phyloP scores from a whole-genome alignment of 169 alveolate species.

The Eimeria sp. region DNA sequence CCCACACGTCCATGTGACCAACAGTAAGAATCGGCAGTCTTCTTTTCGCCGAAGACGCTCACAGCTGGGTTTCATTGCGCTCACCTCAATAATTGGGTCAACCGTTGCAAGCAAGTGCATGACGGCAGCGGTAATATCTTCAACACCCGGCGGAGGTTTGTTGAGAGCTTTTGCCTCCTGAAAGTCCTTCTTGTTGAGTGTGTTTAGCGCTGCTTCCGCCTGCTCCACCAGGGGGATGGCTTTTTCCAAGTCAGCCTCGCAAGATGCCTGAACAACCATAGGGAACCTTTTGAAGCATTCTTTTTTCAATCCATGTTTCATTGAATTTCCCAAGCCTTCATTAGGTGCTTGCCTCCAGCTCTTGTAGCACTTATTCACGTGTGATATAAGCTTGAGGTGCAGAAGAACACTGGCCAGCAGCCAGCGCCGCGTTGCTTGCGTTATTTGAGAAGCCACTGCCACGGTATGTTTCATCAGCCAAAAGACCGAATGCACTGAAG shows the following conservation, averaged over 20 bases:
- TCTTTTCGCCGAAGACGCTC: neutral
- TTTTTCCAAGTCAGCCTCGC: slow-evolving; percentile 94
- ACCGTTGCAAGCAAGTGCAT: slow-evolving; percentile 95
- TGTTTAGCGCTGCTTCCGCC: slow-evolving; percentile 94
- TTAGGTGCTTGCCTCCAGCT: neutral
- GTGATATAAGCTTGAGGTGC: neutral
- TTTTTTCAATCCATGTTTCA: neutral
- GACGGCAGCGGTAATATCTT: slow-evolving; percentile 95
- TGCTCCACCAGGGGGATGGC: slow-evolving; percentile 97
- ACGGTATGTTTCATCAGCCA: neutral
- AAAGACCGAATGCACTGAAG: neutral
- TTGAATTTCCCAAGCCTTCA: neutral
- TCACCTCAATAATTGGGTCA: slow-evolving; percentile 85
- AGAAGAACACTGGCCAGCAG: neutral
- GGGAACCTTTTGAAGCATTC: neutral
- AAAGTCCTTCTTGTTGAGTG: slow-evolving; percentile 96
- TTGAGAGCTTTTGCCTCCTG: slow-evolving; percentile 95
- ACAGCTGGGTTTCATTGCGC: neutral
- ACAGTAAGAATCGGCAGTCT: neutral
- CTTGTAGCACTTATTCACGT: neutral
- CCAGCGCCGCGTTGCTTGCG: neutral
- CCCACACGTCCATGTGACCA: neutral
- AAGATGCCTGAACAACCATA: slow-evolving; percentile 82
- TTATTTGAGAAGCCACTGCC: neutral
- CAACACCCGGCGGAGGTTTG: slow-evolving; percentile 98